A percentile compares a stretch with the other conserved stretches of the same genome.
phyloP scores from a whole-genome alignment of 129 eudicot species.

The Helianthus tuberosus region DNA sequence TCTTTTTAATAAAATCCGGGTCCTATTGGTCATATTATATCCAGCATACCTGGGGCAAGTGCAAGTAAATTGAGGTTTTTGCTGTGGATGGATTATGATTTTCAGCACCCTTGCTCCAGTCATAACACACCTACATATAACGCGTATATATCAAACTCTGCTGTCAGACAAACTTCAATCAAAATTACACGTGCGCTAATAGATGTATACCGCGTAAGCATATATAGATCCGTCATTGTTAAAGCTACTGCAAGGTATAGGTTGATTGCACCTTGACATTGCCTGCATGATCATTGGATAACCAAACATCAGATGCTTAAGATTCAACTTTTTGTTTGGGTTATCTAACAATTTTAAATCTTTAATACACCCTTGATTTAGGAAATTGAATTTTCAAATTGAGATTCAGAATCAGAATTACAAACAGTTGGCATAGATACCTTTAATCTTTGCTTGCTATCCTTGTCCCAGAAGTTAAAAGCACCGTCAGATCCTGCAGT shows the following conservation, averaged over 20 bases:
- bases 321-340: background rate
- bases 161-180: background rate
- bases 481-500: constrained; percentile 98
- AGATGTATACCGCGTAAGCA: constrained; percentile 75
- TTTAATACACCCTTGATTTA: background rate
- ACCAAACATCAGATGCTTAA: background rate
- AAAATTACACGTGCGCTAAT: background rate
- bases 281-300: constrained; percentile 49
- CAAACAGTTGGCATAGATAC: constrained; percentile 34
- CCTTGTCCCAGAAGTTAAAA: constrained; percentile 96
- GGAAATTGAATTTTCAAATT: background rate
- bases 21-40: background rate
- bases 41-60: constrained; percentile 59
- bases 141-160: constrained; percentile 7
- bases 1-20: background rate
- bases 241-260: constrained; percentile 82
- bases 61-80: constrained; percentile 68
- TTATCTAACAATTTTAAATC: background rate
- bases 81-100: constrained; percentile 86
- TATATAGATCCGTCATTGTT: constrained; percentile 94
- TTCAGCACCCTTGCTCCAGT: constrained; percentile 83
- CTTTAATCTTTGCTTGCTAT: constrained; percentile 95
- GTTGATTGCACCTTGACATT: constrained; percentile 79
- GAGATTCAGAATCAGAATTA: background rate
- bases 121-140: constrained; percentile 34